A percentile compares a stretch with the other conserved stretches of the same genome.
phyloP scores from a whole-genome alignment of 2,329 filamentous ascomycete genomes.

The Neurospora sp. region DNA sequence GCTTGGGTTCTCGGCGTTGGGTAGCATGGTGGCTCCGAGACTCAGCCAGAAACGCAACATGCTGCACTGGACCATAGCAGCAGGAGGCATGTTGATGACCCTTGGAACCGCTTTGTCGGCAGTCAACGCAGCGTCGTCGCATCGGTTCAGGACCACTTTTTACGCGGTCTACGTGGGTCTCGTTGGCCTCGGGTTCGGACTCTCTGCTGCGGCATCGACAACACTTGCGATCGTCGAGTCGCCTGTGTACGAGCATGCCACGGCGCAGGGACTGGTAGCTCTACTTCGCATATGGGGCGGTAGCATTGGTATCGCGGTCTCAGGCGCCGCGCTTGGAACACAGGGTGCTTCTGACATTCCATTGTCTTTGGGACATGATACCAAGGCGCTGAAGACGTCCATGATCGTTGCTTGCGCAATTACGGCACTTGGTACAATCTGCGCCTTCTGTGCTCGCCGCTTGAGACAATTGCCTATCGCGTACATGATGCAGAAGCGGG shows the following conservation, averaged over 20 bases:
- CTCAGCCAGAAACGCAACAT: constrained; percentile 32
- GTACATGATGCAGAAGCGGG: constrained; percentile 19
- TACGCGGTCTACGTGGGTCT: neutral
- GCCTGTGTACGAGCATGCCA: constrained; percentile 36
- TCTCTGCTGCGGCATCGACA: constrained; percentile 37
- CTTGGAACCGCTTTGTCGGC: constrained; percentile 23
- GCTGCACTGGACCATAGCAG: constrained; percentile 32
- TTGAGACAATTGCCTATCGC: constrained; percentile 21
- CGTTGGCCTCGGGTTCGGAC: constrained; percentile 41
- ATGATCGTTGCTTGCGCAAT: constrained; percentile 37
- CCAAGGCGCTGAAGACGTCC: constrained; percentile 33
- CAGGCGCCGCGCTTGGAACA: constrained; percentile 33
- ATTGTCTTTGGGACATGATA: constrained; percentile 21
- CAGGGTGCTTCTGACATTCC: neutral
- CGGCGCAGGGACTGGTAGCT: constrained; percentile 42
- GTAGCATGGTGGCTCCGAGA: constrained; percentile 31
- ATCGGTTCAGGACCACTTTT: neutral
- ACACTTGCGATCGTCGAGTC: constrained; percentile 34
- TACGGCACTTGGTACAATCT: constrained; percentile 29
- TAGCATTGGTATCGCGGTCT: constrained; percentile 43
- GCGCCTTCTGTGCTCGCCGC: constrained; percentile 30
- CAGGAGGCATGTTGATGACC: constrained; percentile 31
- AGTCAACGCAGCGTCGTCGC: neutral
- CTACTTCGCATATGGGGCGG: constrained; percentile 43
- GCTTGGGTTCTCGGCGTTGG: constrained; percentile 37